Conservation (phyloP, 78 protist species). For the Monocercomonoides exilis region DNA sequence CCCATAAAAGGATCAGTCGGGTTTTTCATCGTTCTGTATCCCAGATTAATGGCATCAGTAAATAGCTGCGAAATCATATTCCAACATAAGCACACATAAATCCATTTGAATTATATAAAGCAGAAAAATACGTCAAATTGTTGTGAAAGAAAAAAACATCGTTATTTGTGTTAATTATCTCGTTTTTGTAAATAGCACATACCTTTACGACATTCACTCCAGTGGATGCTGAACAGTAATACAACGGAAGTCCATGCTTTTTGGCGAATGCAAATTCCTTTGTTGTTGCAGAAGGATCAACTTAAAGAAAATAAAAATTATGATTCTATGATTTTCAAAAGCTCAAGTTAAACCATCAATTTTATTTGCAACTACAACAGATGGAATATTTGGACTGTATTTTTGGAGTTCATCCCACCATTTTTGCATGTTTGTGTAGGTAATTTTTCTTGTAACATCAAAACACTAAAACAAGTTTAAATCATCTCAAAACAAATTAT, state of each 20-base stretch:
- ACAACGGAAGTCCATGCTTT: background rate
- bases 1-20: background rate
- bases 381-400: background rate
- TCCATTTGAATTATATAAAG: too few relatives aligned
- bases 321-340: background rate
- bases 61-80: too few relatives aligned
- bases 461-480: background rate
- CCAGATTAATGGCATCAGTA: background rate
- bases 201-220: background rate
- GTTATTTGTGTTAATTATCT: background rate
- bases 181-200: too few relatives aligned
- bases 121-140: too few relatives aligned
- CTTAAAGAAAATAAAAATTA: background rate
- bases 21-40: background rate
- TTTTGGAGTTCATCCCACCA: conserved; percentile 7
- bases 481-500: background rate
- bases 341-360: background rate
- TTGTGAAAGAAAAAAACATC: background rate
- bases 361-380: background rate
- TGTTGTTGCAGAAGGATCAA: background rate
- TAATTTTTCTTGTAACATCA: conserved; percentile 12
- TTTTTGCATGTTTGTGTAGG: background rate
- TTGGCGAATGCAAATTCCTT: background rate
- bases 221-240: background rate
- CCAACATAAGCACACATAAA: too few relatives aligned